A percentile compares a stretch with the other conserved stretches of the same genome.
Evolutionary conservation across 2,329 filamentous ascomycete species (phyloP).

Genomic region (Aspergillus vadensis): DNA sequence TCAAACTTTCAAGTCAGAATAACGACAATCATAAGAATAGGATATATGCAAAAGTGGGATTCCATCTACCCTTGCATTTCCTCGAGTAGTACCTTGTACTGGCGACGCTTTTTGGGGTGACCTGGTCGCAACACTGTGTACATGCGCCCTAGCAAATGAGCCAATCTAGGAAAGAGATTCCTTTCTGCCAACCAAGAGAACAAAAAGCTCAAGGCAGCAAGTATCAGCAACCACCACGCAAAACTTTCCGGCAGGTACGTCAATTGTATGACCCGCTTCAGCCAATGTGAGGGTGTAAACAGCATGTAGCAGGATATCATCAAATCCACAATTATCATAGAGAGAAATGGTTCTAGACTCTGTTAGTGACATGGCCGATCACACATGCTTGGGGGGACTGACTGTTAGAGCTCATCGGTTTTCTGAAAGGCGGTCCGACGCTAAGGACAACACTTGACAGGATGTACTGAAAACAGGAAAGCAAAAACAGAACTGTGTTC

Average conservation of each 20-base stretch:
- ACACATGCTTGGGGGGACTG: constrained; percentile 38
- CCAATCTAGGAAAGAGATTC: constrained; percentile 68
- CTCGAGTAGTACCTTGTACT: constrained; percentile 81
- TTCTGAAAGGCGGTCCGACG: constrained; percentile 87
- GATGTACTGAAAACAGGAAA: constrained; percentile 94
- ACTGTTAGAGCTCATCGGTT: constrained; percentile 78
- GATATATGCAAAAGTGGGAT: neutral
- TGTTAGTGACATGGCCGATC: constrained; percentile 4
- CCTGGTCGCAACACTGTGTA: constrained; percentile 60
- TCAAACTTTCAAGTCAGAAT: neutral
- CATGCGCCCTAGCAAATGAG: constrained; percentile 64
- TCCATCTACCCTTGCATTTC: constrained; percentile 52
- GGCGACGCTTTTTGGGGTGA: constrained; percentile 74
- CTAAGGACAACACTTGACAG: constrained; percentile 85
- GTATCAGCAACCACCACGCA: constrained; percentile 67
- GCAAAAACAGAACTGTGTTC: constrained; percentile 86
- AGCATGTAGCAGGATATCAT: constrained; percentile 77
- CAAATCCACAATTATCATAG: constrained; percentile 70
- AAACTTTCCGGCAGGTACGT: constrained; percentile 75
- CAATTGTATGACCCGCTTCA: constrained; percentile 79
- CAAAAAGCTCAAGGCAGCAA: constrained; percentile 70
- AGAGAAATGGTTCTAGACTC: constrained; percentile 73
- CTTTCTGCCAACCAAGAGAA: constrained; percentile 72
- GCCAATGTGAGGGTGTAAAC: constrained; percentile 68
- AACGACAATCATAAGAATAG: neutral